These are phyloP conservation scores for Bipolaris sorokiniana DNA, from an alignment of 2,329 filamentous ascomycete species.

Conservation along the genomic window DNA sequence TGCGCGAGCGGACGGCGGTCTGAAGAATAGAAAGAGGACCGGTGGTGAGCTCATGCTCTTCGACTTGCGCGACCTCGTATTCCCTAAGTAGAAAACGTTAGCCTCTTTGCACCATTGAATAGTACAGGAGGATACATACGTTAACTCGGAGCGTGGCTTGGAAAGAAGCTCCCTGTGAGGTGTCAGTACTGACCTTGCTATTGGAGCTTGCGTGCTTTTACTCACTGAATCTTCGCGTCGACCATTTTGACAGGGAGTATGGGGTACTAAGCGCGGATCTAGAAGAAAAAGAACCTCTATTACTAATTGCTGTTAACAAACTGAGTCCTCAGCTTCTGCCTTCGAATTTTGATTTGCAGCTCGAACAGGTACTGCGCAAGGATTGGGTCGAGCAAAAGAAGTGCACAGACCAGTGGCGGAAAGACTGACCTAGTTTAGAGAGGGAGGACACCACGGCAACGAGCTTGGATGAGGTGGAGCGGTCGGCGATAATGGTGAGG, in stretches of 20 bases:
- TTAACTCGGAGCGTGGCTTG: constrained; percentile 89
- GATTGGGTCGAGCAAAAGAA: constrained; percentile 18
- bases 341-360: constrained; percentile 23
- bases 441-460: constrained; percentile 38
- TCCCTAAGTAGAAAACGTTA: constrained; percentile 63
- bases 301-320: constrained; percentile 29
- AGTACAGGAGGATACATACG: constrained; percentile 63
- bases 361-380: constrained; percentile 17
- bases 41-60: constrained; percentile 79
- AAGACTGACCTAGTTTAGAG: constrained; percentile 29
- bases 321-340: constrained; percentile 26
- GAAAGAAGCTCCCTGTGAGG: constrained; percentile 78
- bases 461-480: constrained; percentile 34
- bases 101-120: constrained; percentile 10
- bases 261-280: constrained; percentile 1
- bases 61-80: constrained; percentile 84
- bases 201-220: background rate
- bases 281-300: background rate
- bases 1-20: constrained; percentile 92
- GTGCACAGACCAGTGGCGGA: constrained; percentile 30
- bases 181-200: constrained; percentile 29
- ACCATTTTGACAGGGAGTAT: constrained; percentile 28
- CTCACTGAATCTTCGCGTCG: constrained; percentile 55
- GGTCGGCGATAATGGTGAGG: constrained; percentile 28
- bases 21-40: constrained; percentile 92